Evolutionary conservation across 2,329 filamentous ascomycete species (phyloP), one percentile per base, ranked within the genome.

Genomic region (Colletotrichum tamarilloi): DNA sequence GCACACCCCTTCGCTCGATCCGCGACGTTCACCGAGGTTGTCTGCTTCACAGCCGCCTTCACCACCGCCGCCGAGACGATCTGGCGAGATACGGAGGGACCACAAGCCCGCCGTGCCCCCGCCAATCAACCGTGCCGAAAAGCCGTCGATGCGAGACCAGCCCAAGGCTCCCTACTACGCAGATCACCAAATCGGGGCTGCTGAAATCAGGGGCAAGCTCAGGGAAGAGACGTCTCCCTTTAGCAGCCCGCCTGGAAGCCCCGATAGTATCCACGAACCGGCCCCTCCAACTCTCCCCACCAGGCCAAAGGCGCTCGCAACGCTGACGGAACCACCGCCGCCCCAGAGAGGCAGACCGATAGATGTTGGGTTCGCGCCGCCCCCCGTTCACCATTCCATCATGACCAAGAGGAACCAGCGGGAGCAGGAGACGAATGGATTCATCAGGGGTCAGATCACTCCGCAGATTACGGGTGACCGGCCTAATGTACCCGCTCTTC

Each of bases 191-290:
- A 75, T 75, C 22, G 42, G 42, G 1, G 68, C 74, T 6, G 75
- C 80, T 28, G 84, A 85, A 53, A 69, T 76, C 74, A 81, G 76
- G 78, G 82, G 75, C 56, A 77, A 84, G 78, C 42, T 85, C 79
- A 57, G 82, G 79, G 81, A 85, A 74, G 84, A 85, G 78, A 79
- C 91, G 0, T 98, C 96, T 1, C 95, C 96, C 0, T 98, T 98
- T 79, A 95, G 88, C 78, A 98, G 95, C 46, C 95, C 95, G 22
- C 95, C 95, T 0, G 92, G 91, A 76, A 96, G 93, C 79, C 89
- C 90, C 5, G 91, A 89, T 68, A 92, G 88, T 67, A 80, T 85
- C 0, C 85, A 88, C n/a, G 84, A 84, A n/a, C 84, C 85, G n/a
- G 83, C 84, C 7, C 86, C 86, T 8, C 88, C 89, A 1, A 83